Evolutionary conservation across 305 asterid genomes (phyloP).

Genomic region (Fraxinus ornus): DNA sequence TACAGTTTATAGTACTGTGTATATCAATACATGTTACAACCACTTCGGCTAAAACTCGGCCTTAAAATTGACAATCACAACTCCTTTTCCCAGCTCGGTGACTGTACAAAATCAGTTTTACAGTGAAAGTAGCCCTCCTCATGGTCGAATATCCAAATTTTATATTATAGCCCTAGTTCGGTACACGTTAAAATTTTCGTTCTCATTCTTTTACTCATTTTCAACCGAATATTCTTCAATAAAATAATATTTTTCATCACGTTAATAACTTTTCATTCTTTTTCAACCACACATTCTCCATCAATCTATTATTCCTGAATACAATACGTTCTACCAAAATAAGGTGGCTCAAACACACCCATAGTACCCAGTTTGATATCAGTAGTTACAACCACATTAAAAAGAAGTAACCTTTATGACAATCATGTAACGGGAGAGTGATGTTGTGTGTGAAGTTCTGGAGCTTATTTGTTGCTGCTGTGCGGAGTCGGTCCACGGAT

Average conservation of each 20-base stretch:
- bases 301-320: no score
- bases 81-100: neutral
- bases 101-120: neutral
- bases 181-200: no score
- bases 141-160: neutral
- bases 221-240: no score
- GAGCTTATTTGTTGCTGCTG: neutral
- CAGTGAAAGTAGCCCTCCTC: neutral
- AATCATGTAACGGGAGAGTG: neutral
- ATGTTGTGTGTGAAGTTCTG: neutral
- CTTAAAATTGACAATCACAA: neutral
- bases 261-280: no score
- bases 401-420: neutral
- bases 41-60: neutral
- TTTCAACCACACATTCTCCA: no score
- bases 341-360: no score
- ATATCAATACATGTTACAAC: neutral
- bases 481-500: neutral
- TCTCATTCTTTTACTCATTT: no score
- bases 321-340: no score
- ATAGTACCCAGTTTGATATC: neutral
- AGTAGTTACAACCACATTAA: neutral
- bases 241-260: no score
- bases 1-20: neutral
- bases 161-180: no score